phyloP scores from a whole-genome alignment of 371 early-diverging fungal genomes.

The Mucor racemosus region DNA sequence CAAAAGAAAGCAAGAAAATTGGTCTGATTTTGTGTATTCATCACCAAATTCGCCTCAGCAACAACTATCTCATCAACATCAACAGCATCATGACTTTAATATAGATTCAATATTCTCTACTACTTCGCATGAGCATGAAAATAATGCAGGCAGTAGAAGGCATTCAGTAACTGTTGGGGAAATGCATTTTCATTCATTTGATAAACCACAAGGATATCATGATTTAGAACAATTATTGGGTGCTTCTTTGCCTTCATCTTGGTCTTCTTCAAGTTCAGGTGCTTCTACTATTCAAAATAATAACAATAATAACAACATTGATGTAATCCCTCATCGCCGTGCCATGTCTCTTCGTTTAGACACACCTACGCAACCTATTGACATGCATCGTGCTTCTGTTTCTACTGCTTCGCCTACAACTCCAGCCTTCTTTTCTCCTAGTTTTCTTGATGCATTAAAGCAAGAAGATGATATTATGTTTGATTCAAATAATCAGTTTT shows the following conservation, averaged over 20 bases:
- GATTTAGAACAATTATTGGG: constrained; percentile 23
- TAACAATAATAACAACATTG: not conserved
- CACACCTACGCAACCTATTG: constrained; percentile 22
- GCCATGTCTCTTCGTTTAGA: constrained; percentile 43
- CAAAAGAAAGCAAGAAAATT: constrained; percentile 28
- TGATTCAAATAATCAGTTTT: constrained; percentile 14
- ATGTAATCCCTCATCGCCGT: constrained; percentile 28
- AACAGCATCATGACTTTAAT: constrained; percentile 7
- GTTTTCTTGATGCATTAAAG: constrained; percentile 64
- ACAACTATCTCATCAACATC: constrained; percentile 16
- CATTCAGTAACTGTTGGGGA: constrained; percentile 35
- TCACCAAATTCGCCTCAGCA: constrained; percentile 30
- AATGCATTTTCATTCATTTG: constrained; percentile 27
- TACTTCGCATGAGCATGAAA: not conserved
- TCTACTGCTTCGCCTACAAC: constrained; percentile 50
- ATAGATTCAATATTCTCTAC: constrained; percentile 1
- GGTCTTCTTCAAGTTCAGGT: constrained; percentile 27
- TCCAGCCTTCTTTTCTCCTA: constrained; percentile 68
- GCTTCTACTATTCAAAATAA: not conserved
- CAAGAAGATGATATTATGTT: constrained; percentile 47
- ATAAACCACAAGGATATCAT: constrained; percentile 28
- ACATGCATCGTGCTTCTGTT: constrained; percentile 17
- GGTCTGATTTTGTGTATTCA: constrained; percentile 40
- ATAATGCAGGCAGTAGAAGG: constrained; percentile 13
- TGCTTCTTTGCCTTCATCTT: constrained; percentile 33